These are phyloP conservation scores for Xanthoconium stramineum DNA, from an alignment of 768 basidiomycete species.

Conservation along the genomic window DNA sequence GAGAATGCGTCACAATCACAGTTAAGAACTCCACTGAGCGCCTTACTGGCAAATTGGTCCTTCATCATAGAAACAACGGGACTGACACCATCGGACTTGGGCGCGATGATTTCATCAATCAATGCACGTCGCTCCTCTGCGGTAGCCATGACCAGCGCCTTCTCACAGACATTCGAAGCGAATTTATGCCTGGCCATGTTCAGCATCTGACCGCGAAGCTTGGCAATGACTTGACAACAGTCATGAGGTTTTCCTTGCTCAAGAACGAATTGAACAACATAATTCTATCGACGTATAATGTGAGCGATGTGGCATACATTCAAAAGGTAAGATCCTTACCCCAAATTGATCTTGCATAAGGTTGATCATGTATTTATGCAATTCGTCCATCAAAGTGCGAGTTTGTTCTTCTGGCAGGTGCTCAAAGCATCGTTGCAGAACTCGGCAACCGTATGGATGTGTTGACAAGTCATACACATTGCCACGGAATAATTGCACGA, in stretches of 20 bases:
- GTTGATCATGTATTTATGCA: constrained; percentile 64
- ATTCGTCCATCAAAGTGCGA: constrained; percentile 74
- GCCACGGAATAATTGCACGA: constrained; percentile 72
- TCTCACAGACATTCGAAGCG: constrained; percentile 95
- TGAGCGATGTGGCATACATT: neutral
- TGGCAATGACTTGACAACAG: constrained; percentile 57
- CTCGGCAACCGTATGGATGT: constrained; percentile 92
- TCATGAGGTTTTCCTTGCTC: constrained; percentile 76
- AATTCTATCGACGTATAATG: constrained; percentile 56
- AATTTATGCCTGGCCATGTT: constrained; percentile 85
- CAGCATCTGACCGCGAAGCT: constrained; percentile 75
- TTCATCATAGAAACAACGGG: constrained; percentile 72
- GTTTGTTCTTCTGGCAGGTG: constrained; percentile 69
- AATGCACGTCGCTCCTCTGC: constrained; percentile 61
- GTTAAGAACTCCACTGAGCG: neutral
- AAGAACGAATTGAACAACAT: constrained; percentile 92
- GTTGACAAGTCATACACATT: constrained; percentile 79
- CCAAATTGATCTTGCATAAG: constrained; percentile 93
- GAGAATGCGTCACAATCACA: neutral
- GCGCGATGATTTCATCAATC: constrained; percentile 77
- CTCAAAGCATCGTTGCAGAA: constrained; percentile 90
- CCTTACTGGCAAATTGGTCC: constrained; percentile 86
- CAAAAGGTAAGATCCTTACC: constrained; percentile 40
- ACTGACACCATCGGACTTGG: constrained; percentile 63
- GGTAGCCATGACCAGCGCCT: constrained; percentile 70